phyloP scores from a whole-genome alignment of 2,329 filamentous ascomycete genomes.

The Cladorrhinum sp. region DNA sequence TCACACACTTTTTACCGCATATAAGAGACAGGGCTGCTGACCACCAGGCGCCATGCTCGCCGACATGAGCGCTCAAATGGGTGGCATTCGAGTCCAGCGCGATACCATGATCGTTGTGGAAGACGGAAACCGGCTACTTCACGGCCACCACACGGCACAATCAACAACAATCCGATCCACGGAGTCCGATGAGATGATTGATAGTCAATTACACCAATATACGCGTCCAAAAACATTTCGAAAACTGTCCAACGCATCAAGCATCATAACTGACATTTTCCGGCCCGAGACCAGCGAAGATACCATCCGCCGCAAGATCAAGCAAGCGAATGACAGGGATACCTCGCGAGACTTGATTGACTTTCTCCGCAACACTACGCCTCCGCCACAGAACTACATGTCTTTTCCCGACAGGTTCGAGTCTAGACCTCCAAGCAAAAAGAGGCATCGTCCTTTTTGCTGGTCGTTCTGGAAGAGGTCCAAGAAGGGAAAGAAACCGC shows the following conservation, averaged over 20 bases:
- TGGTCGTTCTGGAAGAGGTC: constrained; percentile 39
- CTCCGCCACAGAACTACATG: constrained; percentile 51
- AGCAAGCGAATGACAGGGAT: constrained; percentile 23
- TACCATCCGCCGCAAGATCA: constrained; percentile 20
- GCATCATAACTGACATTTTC: constrained; percentile 24
- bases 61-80: neutral
- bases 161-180: constrained; percentile 5
- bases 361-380: constrained; percentile 49
- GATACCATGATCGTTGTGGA: constrained; percentile 19
- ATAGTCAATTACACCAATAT: constrained; percentile 8
- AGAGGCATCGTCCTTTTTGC: constrained; percentile 32
- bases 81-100: constrained; percentile 16
- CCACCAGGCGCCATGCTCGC: neutral
- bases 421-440: constrained; percentile 27
- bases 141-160: neutral
- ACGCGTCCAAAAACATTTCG: constrained; percentile 18
- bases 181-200: neutral
- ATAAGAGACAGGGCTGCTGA: neutral
- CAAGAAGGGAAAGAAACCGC: constrained; percentile 17
- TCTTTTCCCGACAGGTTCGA: constrained; percentile 37
- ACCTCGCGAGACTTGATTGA: constrained; percentile 39
- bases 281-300: constrained; percentile 23
- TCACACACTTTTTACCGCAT: too few species aligned
- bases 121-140: neutral
- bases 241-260: constrained; percentile 17